Evolutionary conservation across 2,329 filamentous ascomycete species (phyloP).

Genomic region (Fusarium annulatum): DNA sequence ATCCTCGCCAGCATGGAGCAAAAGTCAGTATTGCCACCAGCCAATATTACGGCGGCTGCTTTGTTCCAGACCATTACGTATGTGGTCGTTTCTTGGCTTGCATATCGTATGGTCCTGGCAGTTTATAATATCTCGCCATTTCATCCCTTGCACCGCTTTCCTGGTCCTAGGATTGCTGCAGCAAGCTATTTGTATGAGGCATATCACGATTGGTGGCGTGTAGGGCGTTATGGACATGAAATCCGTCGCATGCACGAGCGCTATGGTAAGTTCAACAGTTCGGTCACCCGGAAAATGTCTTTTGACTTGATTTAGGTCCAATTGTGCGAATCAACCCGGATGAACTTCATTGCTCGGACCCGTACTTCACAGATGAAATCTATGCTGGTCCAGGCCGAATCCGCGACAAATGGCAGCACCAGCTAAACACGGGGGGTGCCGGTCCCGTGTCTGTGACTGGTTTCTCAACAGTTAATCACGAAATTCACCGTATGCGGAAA

Average conservation of each 20-base stretch:
- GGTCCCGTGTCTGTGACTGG: slow-evolving; percentile 18
- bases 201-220: slow-evolving; percentile 52
- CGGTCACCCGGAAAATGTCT: fast-evolving
- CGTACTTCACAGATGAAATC: slow-evolving; percentile 52
- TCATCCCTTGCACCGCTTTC: slow-evolving; percentile 52
- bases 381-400: slow-evolving; percentile 46
- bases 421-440: slow-evolving; percentile 24
- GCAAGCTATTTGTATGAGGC: slow-evolving; percentile 52
- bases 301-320: slow-evolving; percentile 38
- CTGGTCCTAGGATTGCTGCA: slow-evolving; percentile 52
- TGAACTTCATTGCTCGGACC: slow-evolving; percentile 54
- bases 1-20: neutral
- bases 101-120: slow-evolving; percentile 44
- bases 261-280: slow-evolving; percentile 45
- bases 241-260: slow-evolving; percentile 52
- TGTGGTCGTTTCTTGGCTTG: slow-evolving; percentile 44
- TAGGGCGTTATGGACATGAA: slow-evolving; percentile 49
- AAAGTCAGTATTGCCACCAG: neutral
- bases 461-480: slow-evolving; percentile 44
- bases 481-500: slow-evolving; percentile 49
- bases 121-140: slow-evolving; percentile 54
- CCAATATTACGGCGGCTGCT: neutral
- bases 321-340: slow-evolving; percentile 54
- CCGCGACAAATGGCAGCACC: slow-evolving; percentile 42
- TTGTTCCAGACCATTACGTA: slow-evolving; percentile 1